phyloP scores from a whole-genome alignment of 257 asterid species.

The Prunella vulgaris region DNA sequence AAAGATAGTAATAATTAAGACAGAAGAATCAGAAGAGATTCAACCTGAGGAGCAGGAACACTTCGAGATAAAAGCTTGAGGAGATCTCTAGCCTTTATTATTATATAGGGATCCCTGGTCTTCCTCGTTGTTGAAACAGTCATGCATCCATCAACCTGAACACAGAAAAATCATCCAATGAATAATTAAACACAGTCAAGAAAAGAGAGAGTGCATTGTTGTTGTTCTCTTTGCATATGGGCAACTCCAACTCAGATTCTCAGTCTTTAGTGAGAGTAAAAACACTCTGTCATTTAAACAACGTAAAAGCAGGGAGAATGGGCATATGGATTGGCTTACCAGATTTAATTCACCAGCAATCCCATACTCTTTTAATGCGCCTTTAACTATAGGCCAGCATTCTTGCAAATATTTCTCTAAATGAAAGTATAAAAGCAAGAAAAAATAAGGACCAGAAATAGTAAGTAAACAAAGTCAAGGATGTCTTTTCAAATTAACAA shows the following conservation, averaged over 20 bases:
- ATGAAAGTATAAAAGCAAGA: neutral
- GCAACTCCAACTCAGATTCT: neutral
- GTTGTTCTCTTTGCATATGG: neutral
- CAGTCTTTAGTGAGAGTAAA: neutral
- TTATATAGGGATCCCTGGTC: slow-evolving; percentile 81
- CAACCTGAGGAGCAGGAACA: slow-evolving; percentile 94
- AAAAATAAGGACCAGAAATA: neutral
- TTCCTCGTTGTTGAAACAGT: slow-evolving; percentile 82
- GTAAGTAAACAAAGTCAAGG: neutral
- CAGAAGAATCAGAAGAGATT: neutral
- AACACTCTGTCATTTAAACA: neutral
- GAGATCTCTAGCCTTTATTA: slow-evolving; percentile 87
- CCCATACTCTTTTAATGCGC: slow-evolving; percentile 71
- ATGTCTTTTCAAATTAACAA: neutral
- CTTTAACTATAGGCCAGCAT: slow-evolving; percentile 76
- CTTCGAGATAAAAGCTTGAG: slow-evolving; percentile 89
- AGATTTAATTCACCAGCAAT: slow-evolving; percentile 60
- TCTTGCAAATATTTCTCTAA: slow-evolving; percentile 86
- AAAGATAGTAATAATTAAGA: neutral
- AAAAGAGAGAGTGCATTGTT: neutral
- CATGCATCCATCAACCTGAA: slow-evolving; percentile 92
- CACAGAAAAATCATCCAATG: slow-evolving; percentile 9
- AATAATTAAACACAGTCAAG: neutral
- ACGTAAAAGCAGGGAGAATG: neutral
- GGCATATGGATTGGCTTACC: slow-evolving; percentile 38